Evolutionary conservation across 768 basidiomycete genomes (phyloP).

Genomic region (Clavulina sp.): DNA sequence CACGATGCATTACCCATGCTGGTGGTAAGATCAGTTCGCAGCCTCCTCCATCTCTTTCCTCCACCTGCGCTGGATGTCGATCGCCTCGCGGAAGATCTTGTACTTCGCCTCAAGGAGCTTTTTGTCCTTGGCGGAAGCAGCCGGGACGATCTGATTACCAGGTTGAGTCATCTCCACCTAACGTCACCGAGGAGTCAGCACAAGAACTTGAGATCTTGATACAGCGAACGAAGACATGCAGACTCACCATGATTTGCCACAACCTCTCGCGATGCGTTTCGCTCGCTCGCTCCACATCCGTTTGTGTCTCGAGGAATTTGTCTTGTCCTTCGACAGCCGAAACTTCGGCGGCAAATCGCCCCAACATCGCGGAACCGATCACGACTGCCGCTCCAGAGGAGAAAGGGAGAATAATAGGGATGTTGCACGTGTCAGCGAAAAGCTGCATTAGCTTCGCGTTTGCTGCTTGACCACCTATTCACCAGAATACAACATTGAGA

Average conservation of each 20-base stretch:
- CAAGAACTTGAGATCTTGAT: constrained; percentile 1
- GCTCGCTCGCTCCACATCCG: constrained; percentile 20
- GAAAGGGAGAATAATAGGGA: constrained; percentile 69
- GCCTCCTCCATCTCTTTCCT: constrained; percentile 50
- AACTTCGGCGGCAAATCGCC: constrained; percentile 59
- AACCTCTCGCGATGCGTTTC: constrained; percentile 42
- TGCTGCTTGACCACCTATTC: constrained; percentile 69
- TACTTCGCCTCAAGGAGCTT: constrained; percentile 81
- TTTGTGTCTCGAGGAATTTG: constrained; percentile 22
- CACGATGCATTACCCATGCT: too few species aligned
- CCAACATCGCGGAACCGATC: constrained; percentile 86
- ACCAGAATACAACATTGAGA: neutral
- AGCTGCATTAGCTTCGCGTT: constrained; percentile 79
- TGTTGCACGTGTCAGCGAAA: constrained; percentile 65
- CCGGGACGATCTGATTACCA: constrained; percentile 52
- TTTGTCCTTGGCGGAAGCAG: constrained; percentile 43
- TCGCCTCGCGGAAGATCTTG: constrained; percentile 74
- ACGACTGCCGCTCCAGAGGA: constrained; percentile 72
- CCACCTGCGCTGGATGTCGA: constrained; percentile 83
- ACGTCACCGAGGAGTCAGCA: neutral
- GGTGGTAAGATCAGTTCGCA: too few species aligned
- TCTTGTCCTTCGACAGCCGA: constrained; percentile 19
- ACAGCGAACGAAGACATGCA: neutral
- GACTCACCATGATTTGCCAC: constrained; percentile 80
- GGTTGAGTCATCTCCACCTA: constrained; percentile 86